Conservation (phyloP, 1,139 yeast genomes). For the Zygosaccharomyces sapae region DNA sequence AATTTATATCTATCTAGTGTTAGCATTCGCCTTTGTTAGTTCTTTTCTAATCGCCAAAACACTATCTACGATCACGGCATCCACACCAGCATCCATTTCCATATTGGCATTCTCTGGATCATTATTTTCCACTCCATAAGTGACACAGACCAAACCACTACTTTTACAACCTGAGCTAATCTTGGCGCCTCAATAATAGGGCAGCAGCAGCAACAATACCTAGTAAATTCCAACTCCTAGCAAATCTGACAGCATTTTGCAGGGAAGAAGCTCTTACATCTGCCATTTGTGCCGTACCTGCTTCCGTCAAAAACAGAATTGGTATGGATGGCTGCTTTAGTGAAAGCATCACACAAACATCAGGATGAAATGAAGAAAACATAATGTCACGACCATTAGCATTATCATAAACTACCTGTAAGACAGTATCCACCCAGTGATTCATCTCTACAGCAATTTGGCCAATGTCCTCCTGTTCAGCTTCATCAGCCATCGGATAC, state of each 20-base stretch:
- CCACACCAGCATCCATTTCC: conserved; percentile 93
- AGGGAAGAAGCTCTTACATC: conserved; percentile 84
- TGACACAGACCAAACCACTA: conserved; percentile 87
- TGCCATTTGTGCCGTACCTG: conserved; percentile 79
- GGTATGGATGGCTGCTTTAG: conserved; percentile 93
- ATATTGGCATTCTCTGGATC: conserved; percentile 78
- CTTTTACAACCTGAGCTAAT: conserved; percentile 80
- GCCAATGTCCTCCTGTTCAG: conserved; percentile 84
- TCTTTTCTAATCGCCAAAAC: conserved; percentile 91
- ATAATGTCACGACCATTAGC: conserved; percentile 79
- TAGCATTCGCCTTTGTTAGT: conserved; percentile 37
- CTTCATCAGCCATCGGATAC: conserved; percentile 94
- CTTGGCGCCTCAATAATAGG: conserved; percentile 82
- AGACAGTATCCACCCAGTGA: conserved; percentile 79
- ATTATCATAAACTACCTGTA: conserved; percentile 75
- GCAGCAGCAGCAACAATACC: conserved; percentile 91
- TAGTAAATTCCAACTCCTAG: conserved; percentile 84
- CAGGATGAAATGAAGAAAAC: conserved; percentile 93
- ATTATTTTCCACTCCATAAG: conserved; percentile 83
- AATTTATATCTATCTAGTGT: no score
- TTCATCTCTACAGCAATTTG: conserved; percentile 80
- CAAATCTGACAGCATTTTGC: conserved; percentile 88
- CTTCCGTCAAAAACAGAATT: conserved; percentile 80
- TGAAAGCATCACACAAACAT: conserved; percentile 77
- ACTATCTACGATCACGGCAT: conserved; percentile 94